Base-by-base conservation (phyloP, 2,329 filamentous ascomycete species). In the Pestalotiopsis sp. region DNA sequence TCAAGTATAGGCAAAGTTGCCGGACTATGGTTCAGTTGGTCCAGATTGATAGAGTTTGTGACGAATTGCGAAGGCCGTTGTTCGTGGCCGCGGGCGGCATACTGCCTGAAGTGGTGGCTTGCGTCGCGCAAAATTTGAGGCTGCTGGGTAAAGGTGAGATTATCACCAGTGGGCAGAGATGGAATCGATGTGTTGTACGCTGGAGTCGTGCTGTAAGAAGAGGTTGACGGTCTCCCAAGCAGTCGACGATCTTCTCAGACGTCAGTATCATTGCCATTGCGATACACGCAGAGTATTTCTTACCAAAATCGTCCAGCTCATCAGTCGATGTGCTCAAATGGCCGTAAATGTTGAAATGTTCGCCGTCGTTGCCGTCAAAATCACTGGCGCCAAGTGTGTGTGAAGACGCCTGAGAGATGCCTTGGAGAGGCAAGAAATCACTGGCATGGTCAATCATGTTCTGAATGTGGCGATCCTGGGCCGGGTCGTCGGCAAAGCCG, bases 91-190 rank as follows among this genome's bases (percentile, higher is more conserved):
- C 68, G 74, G 0, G 64, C 45, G 17, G 68, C 14, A 39, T 73
- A 73, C 4, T 74, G 71, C 31, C 72, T 72, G 61, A 78, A 79
- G 67, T 79, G 74, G 68, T 76, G 77, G 38, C 76, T 78, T 14
- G 77, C 77, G 72, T 78, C 77, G 23, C 74, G 74, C 7, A 78
- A 27, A 4, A 78, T 71, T 23, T 76, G 76, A 56, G 64, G 67
- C 57, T 70, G 71, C 23, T 70, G 69, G 52, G 59, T 70, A 20
- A 67, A 64, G 27, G 58, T 31, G 39, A 61, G 64, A 12, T 68
- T 31, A 31, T 31, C 57, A 57, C 57, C 65, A 14, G 69, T 61
- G 4, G 75, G 72, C 7, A 77, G 66, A 2, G 76, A 76, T 41
- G 74, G 36, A 56, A 71, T 75, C 12, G 72, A 71, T 56, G 68